phyloP scores from a whole-genome alignment of 164 flowering plant species.

The Vitis cinerea region DNA sequence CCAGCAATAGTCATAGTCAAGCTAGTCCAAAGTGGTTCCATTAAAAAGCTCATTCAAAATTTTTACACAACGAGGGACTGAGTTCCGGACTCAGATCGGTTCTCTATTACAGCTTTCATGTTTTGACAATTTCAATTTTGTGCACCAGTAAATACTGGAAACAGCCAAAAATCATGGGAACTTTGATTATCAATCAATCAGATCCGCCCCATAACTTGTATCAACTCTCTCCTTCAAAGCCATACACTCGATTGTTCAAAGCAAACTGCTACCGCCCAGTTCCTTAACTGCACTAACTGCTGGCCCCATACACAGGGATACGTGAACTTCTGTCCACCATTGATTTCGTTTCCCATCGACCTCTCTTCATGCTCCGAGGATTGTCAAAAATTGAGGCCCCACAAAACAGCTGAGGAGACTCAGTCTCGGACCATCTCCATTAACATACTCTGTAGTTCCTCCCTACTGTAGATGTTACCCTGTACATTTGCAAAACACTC shows the following conservation, averaged over 20 bases:
- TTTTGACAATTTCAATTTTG: too few relatives aligned
- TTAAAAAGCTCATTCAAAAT: too few relatives aligned
- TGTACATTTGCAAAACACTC: constrained; percentile 8
- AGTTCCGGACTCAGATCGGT: too few relatives aligned
- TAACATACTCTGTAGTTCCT: constrained; percentile 53
- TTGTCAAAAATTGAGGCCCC: constrained; percentile 4
- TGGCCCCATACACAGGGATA: not conserved
- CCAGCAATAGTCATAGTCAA: too few relatives aligned
- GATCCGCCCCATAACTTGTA: not conserved
- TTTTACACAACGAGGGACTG: too few relatives aligned
- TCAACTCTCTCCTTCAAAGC: not conserved
- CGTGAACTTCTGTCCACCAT: not conserved
- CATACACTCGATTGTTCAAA: not conserved
- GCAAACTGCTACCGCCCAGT: not conserved
- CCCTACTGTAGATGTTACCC: constrained; percentile 39
- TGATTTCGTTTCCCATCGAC: constrained; percentile 10
- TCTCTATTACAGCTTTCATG: too few relatives aligned
- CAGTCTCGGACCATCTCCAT: constrained; percentile 39
- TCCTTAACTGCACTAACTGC: constrained; percentile 5
- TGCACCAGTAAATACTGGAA: too few relatives aligned
- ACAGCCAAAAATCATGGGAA: too few relatives aligned
- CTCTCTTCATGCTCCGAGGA: constrained; percentile 19
- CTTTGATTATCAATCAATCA: not conserved
- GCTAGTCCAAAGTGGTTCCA: too few relatives aligned
- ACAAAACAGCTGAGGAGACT: constrained; percentile 11